These are phyloP conservation scores for Laetiporus sulphureus DNA, from an alignment of 1,284 basidiomycete species.

Conservation along the genomic window DNA sequence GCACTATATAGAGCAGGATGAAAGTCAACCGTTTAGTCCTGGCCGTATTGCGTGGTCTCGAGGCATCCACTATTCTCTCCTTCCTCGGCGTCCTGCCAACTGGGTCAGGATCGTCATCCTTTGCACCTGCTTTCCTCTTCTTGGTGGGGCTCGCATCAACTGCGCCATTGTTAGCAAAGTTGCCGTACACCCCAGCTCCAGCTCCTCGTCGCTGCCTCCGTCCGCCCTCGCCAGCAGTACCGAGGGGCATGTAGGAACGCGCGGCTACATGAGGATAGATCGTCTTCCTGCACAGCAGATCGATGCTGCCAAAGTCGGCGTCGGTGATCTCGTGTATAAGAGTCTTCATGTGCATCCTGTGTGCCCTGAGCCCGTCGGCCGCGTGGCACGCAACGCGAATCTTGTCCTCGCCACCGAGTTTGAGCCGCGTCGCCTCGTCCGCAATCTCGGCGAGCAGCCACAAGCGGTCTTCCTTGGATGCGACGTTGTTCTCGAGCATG, in stretches of 20 bases:
- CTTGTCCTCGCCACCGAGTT: conserved; percentile 97
- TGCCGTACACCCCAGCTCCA: conserved; percentile 7
- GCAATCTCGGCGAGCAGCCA: conserved; percentile 89
- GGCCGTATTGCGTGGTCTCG: conserved; percentile 40
- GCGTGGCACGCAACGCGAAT: conserved; percentile 94
- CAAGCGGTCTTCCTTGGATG: conserved; percentile 75
- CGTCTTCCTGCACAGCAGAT: conserved; percentile 54
- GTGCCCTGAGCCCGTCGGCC: conserved; percentile 80
- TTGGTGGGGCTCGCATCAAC: conserved; percentile 47
- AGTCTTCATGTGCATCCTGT: conserved; percentile 62
- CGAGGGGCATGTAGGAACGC: conserved; percentile 54
- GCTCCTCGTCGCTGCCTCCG: conserved; percentile 42
- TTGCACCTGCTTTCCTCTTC: conserved; percentile 42
- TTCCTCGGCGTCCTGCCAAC: conserved; percentile 36
- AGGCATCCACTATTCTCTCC: conserved; percentile 31
- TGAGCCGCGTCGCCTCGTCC: conserved; percentile 87
- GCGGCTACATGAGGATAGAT: conserved; percentile 68
- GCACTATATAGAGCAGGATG: not conserved
- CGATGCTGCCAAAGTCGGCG: conserved; percentile 24
- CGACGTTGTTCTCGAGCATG: conserved; percentile 68
- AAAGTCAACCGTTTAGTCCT: conserved; percentile 52
- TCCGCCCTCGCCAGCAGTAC: conserved; percentile 47
- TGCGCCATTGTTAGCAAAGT: conserved; percentile 17
- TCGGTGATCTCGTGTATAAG: conserved; percentile 68
- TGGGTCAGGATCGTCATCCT: conserved; percentile 56